A percentile compares a stretch with the other conserved stretches of the same genome.
These are phyloP conservation scores for Neofusicoccum sp. DNA, from an alignment of 2,329 filamentous ascomycete genomes.

Conservation along the genomic window DNA sequence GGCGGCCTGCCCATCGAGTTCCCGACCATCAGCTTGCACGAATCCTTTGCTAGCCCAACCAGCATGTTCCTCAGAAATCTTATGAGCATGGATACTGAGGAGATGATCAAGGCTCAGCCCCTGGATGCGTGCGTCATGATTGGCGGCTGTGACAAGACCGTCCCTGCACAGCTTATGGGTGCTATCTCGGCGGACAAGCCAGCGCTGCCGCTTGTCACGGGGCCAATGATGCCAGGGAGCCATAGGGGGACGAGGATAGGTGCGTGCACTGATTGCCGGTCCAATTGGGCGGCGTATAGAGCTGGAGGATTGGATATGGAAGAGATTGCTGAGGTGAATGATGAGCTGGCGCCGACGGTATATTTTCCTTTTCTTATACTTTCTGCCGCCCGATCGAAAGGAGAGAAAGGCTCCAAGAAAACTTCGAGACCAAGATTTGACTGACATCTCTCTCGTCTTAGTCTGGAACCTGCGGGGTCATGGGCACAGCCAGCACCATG, in stretches of 20 bases:
- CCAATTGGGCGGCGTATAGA: conserved; percentile 69
- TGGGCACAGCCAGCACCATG: conserved; percentile 59
- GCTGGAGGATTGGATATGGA: conserved; percentile 68
- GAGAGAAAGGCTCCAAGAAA: background rate
- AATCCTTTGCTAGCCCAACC: conserved; percentile 67
- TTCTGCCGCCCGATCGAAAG: background rate
- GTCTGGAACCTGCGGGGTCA: conserved; percentile 56
- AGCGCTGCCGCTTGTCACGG: conserved; percentile 65
- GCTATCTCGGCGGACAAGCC: conserved; percentile 73
- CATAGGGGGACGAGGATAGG: conserved; percentile 64
- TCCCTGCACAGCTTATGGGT: conserved; percentile 73
- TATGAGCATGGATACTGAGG: conserved; percentile 79
- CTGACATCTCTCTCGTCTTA: background rate
- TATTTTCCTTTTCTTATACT: conserved; percentile 23
- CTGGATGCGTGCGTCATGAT: conserved; percentile 67
- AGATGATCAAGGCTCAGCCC: conserved; percentile 72
- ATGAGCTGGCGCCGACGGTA: conserved; percentile 70
- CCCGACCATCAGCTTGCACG: conserved; percentile 70
- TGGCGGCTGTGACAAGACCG: conserved; percentile 73
- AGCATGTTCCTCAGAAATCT: conserved; percentile 74
- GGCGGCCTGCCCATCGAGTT: conserved; percentile 71
- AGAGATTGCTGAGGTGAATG: conserved; percentile 68
- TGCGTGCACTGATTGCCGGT: conserved; percentile 72
- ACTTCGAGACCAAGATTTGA: background rate
- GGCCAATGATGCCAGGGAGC: conserved; percentile 73